Evolutionary conservation across 352 stramenopile species (phyloP), one percentile per base, ranked within the genome.

Genomic region (Phytopythium oedochilum): DNA sequence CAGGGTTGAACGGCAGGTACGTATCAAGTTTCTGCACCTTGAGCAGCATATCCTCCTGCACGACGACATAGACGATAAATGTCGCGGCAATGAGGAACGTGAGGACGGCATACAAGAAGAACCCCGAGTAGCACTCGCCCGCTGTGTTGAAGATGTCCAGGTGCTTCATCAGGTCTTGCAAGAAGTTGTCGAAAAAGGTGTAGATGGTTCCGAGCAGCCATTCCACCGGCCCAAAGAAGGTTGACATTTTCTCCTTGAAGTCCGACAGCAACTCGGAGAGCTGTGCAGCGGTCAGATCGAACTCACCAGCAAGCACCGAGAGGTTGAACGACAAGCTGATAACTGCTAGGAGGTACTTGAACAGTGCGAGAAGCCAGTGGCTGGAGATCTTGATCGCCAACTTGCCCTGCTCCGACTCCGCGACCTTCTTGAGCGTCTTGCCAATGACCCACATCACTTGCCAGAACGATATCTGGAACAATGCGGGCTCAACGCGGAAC

Each of bases 251-350:
- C 0, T 26, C 15, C 8, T 61, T 52, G 55, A 76, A 78, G 8
- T 23, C 57, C 9, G 43, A 5, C 20, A 79, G 32, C 32, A 81
- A 28, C 6, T n/a, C n/a, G 2, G 57, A 31, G 3, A 83, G 23
- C 1, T 54, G 47, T 0, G 3, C 5, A 5, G 39, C 18, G 15
- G 68, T 34, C 8, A 79, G 45, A 0, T 67, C 62, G 61, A 83
- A 77, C 32, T 71, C 71, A 0, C 54, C 63, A 1, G 65, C 61
- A 8, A 86, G 53, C 36, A 86, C 70, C 1, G 63, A 71, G 25
- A 86, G 68, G 65, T 86, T 86, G 73, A 86, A 86, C 5, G 72
- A 83, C 39, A 86, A 70, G 71, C 67, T 82, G 39, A 86, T 55
- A 17, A 86, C 60, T 0, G 59, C 57, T 15, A 86, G 48, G 36